Evolutionary conservation across 2,329 filamentous ascomycete species (phyloP).

Genomic region (Macrophomina phaseolina): DNA sequence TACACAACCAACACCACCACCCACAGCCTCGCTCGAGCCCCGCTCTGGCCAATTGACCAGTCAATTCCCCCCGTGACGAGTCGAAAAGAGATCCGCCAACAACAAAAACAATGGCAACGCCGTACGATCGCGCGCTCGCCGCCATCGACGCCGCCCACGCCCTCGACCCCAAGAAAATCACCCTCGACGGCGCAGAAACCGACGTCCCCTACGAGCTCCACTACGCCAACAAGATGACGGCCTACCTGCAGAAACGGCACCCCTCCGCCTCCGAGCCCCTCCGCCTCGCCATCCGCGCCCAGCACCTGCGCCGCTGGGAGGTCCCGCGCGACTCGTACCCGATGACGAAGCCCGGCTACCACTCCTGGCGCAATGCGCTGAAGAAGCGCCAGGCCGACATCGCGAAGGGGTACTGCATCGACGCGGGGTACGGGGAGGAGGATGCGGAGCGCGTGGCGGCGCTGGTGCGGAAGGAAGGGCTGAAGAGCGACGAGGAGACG

Average conservation of each 20-base stretch:
- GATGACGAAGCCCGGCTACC: conserved; percentile 76
- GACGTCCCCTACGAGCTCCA: conserved; percentile 76
- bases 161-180: conserved; percentile 66
- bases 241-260: conserved; percentile 67
- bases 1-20: background rate
- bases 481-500: conserved; percentile 69
- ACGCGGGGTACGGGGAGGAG: conserved; percentile 56
- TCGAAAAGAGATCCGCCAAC: too few relatives aligned
- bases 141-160: conserved; percentile 77
- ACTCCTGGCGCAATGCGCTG: conserved; percentile 77
- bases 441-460: conserved; percentile 68
- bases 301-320: conserved; percentile 88
- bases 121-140: conserved; percentile 58
- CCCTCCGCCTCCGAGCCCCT: conserved; percentile 68
- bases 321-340: conserved; percentile 76
- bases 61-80: too few relatives aligned
- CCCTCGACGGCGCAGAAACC: conserved; percentile 37
- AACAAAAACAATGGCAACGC: conserved; percentile 26
- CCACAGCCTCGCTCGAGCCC: background rate
- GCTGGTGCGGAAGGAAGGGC: conserved; percentile 79
- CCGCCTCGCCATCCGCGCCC: conserved; percentile 78
- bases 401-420: conserved; percentile 58
- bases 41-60: background rate
- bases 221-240: conserved; percentile 80
- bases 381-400: conserved; percentile 74